Base-by-base conservation (phyloP, 805 yeast species). In the Yamadazyma phyllophila region DNA sequence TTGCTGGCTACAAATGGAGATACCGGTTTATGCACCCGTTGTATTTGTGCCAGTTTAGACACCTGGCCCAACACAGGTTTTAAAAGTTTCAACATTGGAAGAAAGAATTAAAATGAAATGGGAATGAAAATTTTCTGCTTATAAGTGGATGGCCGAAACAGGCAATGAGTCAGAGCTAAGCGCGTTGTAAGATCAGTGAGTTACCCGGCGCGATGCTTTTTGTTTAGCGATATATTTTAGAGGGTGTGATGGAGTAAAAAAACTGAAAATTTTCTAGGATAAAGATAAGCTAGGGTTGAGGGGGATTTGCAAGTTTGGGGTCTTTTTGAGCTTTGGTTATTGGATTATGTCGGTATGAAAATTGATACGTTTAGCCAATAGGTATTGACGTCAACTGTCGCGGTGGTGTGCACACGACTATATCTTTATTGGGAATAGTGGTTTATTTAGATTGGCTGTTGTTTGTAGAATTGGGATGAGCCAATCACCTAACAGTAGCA, bases 111-210 rank as follows among this genome's bases (percentile, higher is more conserved):
- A 26, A 7, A 11, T 24, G 11, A 26, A 16, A 17, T 13, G 26
- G 16, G 26, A 24, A 26, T 34, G 47, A 44, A 44, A 44, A 44
- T 39, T 44, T 44, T 44, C 39, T 17, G 34, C 39, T 44, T 39
- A 33, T 35, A 44, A 15, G 32, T 16, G 26, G 36, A 37, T 45
- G 48, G 47, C 55, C 52, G 48, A 48, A 48, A 44, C 39, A 44
- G 52, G 55, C 45, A 48, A 44, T 44, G 48, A 48, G 48, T 48
- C 48, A 48, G 48, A 44, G 42, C 32, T 51, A 48, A 47, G 47
- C 55, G 55, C 55, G 55, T 48, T 51, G 55, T 42, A 29, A 48
- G 51, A 51, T 51, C 55, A 45, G 46, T 38, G 43, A 17, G 46
- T 53, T 53, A 53, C 57, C 57, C 57, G 57, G 47, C 15, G 10